These are phyloP conservation scores for Torulaspora globosa DNA, from an alignment of 1,139 yeast species.

Conservation along the genomic window DNA sequence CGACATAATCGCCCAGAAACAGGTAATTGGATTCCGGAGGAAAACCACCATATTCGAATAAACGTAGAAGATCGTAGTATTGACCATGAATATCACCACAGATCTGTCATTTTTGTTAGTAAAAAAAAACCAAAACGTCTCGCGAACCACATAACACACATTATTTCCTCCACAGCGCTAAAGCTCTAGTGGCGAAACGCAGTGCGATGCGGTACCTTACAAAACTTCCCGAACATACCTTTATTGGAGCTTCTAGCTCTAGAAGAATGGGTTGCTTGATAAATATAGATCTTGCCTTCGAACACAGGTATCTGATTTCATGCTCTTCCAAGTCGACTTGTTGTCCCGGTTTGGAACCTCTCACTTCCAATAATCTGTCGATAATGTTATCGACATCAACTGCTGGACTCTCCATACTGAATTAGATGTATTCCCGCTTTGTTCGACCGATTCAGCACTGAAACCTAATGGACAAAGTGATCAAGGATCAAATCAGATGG, in stretches of 20 bases:
- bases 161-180: too few species aligned
- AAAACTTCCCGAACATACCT: conserved; percentile 46
- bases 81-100: conserved; percentile 98
- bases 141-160: too few species aligned
- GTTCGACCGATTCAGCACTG: conserved; percentile 2
- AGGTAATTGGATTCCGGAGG: conserved; percentile 98
- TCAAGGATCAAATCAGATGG: not conserved
- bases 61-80: conserved; percentile 88
- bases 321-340: conserved; percentile 91
- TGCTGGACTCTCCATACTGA: conserved; percentile 54
- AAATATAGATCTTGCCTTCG: conserved; percentile 95
- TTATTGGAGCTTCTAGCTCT: conserved; percentile 96
- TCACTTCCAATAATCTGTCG: conserved; percentile 92
- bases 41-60: conserved; percentile 96
- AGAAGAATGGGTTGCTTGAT: conserved; percentile 94
- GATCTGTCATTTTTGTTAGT: too few species aligned
- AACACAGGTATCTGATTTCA: conserved; percentile 92
- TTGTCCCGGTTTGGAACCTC: conserved; percentile 98
- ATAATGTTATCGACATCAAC: conserved; percentile 96
- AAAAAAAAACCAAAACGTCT: too few species aligned
- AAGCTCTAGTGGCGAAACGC: conserved; percentile 2
- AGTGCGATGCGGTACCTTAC: not conserved
- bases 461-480: not conserved
- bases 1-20: conserved; percentile 95
- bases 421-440: conserved; percentile 5